Conservation (phyloP, 106 monocot genomes). For the Allium cepa region DNA sequence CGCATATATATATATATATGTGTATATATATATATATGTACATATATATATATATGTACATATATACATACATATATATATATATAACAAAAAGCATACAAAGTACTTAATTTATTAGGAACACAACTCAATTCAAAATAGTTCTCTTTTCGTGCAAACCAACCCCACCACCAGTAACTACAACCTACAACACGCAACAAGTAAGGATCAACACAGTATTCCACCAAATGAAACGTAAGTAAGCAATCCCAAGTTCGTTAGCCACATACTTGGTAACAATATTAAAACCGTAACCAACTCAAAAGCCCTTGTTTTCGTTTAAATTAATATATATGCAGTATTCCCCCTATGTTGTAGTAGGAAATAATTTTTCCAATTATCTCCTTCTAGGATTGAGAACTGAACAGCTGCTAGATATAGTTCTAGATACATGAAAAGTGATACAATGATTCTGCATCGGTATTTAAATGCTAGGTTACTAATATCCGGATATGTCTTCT, state of each 20-base stretch:
- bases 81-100: slow-evolving; percentile 67
- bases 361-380: slow-evolving; percentile 74
- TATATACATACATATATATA: slow-evolving; percentile 21
- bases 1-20: slow-evolving; percentile 33
- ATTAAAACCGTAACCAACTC: slow-evolving; percentile 43
- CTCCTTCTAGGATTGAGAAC: slow-evolving; percentile 76
- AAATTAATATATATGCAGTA: slow-evolving; percentile 15
- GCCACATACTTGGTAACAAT: slow-evolving; percentile 75
- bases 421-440: slow-evolving; percentile 76
- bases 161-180: slow-evolving; percentile 24
- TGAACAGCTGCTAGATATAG: slow-evolving; percentile 61
- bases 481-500: slow-evolving; percentile 78
- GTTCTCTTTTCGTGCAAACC: slow-evolving; percentile 55
- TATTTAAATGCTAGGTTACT: slow-evolving; percentile 71
- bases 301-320: slow-evolving; percentile 45
- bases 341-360: slow-evolving; percentile 7
- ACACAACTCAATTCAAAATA: slow-evolving; percentile 37
- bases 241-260: slow-evolving; percentile 54
- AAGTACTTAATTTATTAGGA: slow-evolving; percentile 45
- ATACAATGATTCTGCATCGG: slow-evolving; percentile 43
- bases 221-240: slow-evolving; percentile 66
- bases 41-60: too few relatives aligned
- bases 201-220: slow-evolving; percentile 44
- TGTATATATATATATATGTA: slow-evolving; percentile 26
- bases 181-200: slow-evolving; percentile 42